These are phyloP conservation scores for Combretum micranthum DNA, from an alignment of 345 rosid genomes.

Conservation along the genomic window DNA sequence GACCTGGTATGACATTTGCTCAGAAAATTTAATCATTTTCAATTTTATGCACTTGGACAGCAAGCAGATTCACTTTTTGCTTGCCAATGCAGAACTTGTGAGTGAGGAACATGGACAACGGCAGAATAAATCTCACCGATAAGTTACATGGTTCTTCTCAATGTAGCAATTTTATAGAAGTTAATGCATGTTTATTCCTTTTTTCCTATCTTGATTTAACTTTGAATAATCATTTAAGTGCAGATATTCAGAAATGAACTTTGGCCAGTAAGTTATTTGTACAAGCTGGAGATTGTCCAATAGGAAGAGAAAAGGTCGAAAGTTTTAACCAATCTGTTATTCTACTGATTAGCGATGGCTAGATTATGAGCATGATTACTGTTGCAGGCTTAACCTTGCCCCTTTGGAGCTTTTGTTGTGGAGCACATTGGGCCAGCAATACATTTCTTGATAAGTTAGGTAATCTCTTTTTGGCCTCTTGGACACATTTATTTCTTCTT, in stretches of 20 bases:
- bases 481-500: too few species aligned
- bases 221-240: conserved; percentile 9
- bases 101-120: conserved; percentile 23
- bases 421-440: conserved; percentile 51
- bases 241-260: conserved; percentile 77
- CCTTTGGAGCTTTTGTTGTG: conserved; percentile 47
- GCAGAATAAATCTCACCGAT: conserved; percentile 21
- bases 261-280: conserved; percentile 50
- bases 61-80: not conserved
- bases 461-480: conserved; percentile 13
- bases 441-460: conserved; percentile 46
- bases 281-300: conserved; percentile 21
- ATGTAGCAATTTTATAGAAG: not conserved
- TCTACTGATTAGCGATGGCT: conserved; percentile 15
- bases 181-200: too few species aligned
- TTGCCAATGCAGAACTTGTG: conserved; percentile 32
- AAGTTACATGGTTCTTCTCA: conserved; percentile 1
- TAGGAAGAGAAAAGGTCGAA: conserved; percentile 37
- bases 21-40: not conserved
- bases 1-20: conserved; percentile 38
- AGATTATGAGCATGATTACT: conserved; percentile 22
- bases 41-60: not conserved
- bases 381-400: conserved; percentile 46
- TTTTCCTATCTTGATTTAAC: not conserved
- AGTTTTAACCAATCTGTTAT: conserved; percentile 9